Percentiles rank a stretch among this genome's conserved stretches.
These are phyloP conservation scores for Populus davidiana DNA, from an alignment of 345 rosid species.

Conservation along the genomic window DNA sequence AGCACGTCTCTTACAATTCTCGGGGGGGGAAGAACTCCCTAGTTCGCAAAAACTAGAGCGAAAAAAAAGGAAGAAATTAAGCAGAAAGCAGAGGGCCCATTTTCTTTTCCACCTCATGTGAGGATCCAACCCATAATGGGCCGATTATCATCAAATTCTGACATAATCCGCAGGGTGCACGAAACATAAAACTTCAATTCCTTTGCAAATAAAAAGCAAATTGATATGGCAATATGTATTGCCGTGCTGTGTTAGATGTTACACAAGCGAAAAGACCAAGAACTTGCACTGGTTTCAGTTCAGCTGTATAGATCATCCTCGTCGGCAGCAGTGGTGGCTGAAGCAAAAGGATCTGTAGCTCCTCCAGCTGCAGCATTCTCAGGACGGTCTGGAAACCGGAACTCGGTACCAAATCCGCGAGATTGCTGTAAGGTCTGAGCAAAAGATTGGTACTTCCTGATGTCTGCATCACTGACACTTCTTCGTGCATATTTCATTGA, in stretches of 20 bases:
- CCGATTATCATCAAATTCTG: background rate
- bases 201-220: background rate
- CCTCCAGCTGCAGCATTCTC: slow-evolving; percentile 11
- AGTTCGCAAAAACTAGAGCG: background rate
- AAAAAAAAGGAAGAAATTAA: background rate
- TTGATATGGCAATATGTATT: background rate
- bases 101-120: background rate
- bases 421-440: slow-evolving; percentile 39
- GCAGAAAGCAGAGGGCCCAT: background rate
- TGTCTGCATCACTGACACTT: slow-evolving; percentile 38
- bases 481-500: slow-evolving; percentile 35
- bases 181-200: background rate
- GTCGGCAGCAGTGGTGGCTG: slow-evolving; percentile 13
- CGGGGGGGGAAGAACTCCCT: too few species aligned
- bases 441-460: slow-evolving; percentile 29
- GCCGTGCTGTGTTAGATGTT: background rate
- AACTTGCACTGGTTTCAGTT: slow-evolving; percentile 1
- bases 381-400: slow-evolving; percentile 21
- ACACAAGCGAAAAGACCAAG: background rate
- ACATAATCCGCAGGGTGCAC: background rate
- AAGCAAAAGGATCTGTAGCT: slow-evolving; percentile 22
- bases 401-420: slow-evolving; percentile 30
- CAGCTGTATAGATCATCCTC: slow-evolving; percentile 34
- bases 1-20: too few species aligned
- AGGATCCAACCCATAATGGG: background rate